Evolutionary conservation across 768 basidiomycete species (phyloP).

Genomic region (Lentinula aciculospora): DNA sequence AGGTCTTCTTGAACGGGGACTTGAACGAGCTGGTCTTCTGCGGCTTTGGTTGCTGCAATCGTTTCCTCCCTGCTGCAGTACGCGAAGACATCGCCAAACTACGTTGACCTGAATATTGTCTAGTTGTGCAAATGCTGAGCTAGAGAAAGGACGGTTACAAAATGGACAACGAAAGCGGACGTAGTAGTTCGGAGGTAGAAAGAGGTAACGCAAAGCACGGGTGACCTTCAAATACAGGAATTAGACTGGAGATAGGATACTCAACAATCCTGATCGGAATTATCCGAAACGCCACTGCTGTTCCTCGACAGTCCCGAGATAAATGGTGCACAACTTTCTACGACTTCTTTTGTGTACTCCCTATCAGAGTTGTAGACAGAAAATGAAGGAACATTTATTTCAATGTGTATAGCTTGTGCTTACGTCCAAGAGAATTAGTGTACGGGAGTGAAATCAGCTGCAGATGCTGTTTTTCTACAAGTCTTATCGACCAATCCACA

Average conservation of each 20-base stretch:
- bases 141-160: neutral
- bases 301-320: neutral
- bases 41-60: slow-evolving; percentile 3
- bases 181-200: neutral
- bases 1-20: neutral
- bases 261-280: neutral
- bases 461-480: neutral
- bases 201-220: neutral
- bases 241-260: neutral
- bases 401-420: neutral
- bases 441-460: neutral
- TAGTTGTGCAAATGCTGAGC: neutral
- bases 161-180: no score
- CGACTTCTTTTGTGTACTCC: neutral
- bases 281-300: neutral
- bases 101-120: neutral
- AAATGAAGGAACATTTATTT: neutral
- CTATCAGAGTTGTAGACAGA: neutral
- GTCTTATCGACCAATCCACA: slow-evolving; percentile 2
- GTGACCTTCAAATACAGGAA: neutral
- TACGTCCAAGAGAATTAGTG: neutral
- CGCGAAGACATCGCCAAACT: slow-evolving; percentile 6
- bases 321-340: neutral
- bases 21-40: neutral
- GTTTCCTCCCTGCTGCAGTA: slow-evolving; percentile 9